Base-by-base conservation (phyloP, 192 early-diverging fungal species). In the Dispira simplex region DNA sequence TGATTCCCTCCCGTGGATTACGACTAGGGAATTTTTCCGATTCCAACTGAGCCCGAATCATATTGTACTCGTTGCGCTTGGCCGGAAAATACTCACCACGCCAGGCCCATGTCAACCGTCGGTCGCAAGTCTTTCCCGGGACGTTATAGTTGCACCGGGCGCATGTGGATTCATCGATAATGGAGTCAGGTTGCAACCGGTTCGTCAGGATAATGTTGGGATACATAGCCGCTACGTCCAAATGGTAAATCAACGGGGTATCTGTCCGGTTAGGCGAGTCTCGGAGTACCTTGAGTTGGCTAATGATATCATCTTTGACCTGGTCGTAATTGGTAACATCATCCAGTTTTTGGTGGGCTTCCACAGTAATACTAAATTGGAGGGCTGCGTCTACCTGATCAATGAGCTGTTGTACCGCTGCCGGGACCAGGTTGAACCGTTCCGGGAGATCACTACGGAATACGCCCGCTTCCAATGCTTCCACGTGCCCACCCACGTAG, bases 151-250 rank as follows among this genome's bases (percentile, higher is more conserved):
- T 92, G 68, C 97, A 99, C 5, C 86, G 67, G 6, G 92, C 91
- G 67, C 94, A 97, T 2, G 77, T 76, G n/a, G 81, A 79, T 68
- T 96, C 93, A 23, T 84, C 79, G 25, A 97, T 83, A 28, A 99
- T 90, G 8, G 97, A 90, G 75, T 99, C 94, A 0, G 97, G 97
- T 71, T 99, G 97, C 11, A 99, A 72, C 23, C 97, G 85, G 68
- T 99, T 97, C 0, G 97, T 99, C 26, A 99, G 75, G 69, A 99
- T 99, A 64, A 99, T 99, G 68, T 99, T 99, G 18, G 97, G 97
- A 64, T 95, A 95, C 97, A 99, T 99, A 25, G 97, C 97, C 0
- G 91, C 97, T n/a, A 99, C 97, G 74, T 99, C 97, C 78, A 99
- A 84, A 65, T 99, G 97, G 71, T 99, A 99, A 53, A 99, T 89